Percentiles rank a stretch among this genome's conserved stretches.
Evolutionary conservation across 345 rosid species (phyloP).

Genomic region (Iberis pinnata): DNA sequence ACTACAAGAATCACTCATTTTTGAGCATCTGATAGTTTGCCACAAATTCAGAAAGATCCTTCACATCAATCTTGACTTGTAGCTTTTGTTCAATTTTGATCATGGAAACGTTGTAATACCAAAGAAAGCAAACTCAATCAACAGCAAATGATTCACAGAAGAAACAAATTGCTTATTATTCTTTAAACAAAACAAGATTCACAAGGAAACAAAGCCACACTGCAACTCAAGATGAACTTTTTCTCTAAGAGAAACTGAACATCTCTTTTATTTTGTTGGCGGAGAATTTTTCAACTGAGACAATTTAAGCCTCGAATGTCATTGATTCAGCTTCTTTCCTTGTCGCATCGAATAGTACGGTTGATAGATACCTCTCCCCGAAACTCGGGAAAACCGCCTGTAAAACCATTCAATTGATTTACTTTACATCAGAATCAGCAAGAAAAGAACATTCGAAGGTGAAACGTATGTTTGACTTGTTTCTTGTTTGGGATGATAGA

Average conservation of each 20-base stretch:
- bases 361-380: slow-evolving; percentile 69
- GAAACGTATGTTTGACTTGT: too few relatives aligned
- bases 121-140: neutral
- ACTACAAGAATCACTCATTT: slow-evolving; percentile 3
- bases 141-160: slow-evolving; percentile 7
- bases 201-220: slow-evolving; percentile 19
- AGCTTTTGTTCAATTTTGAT: slow-evolving; percentile 45
- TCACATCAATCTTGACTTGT: slow-evolving; percentile 60
- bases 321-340: slow-evolving; percentile 57
- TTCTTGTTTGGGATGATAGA: neutral
- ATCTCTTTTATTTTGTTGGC: slow-evolving; percentile 9
- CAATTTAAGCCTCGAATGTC: slow-evolving; percentile 44
- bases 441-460: neutral
- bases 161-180: slow-evolving; percentile 5
- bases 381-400: slow-evolving; percentile 79
- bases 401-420: slow-evolving; percentile 3
- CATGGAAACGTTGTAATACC: too few relatives aligned
- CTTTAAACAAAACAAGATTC: slow-evolving; percentile 9
- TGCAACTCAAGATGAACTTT: slow-evolving; percentile 10
- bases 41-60: slow-evolving; percentile 53
- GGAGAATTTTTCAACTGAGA: slow-evolving; percentile 2
- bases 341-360: slow-evolving; percentile 58
- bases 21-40: slow-evolving; percentile 63
- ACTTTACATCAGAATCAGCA: neutral
- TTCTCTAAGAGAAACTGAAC: slow-evolving; percentile 2